Conservation (phyloP, 306 rosid species). For the Prunus davidiana region DNA sequence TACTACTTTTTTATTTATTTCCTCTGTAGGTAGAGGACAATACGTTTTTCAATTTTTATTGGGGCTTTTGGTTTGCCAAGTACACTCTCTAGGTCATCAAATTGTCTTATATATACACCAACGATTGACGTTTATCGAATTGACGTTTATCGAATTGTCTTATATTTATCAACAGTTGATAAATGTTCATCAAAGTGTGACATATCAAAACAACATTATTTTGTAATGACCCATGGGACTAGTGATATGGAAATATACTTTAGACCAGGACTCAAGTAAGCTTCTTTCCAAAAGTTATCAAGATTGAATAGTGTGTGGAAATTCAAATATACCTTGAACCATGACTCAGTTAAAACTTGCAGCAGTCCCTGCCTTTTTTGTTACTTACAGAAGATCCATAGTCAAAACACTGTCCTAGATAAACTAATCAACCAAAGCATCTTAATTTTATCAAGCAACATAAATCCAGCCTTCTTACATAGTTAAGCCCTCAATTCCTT, state of each 20-base stretch:
- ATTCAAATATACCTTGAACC: neutral
- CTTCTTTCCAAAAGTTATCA: no score
- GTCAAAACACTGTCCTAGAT: conserved; percentile 2
- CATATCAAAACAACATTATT: no score
- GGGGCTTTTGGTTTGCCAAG: no score
- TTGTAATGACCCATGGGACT: no score
- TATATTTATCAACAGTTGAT: neutral
- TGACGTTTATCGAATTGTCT: no score
- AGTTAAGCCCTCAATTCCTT: conserved; percentile 3
- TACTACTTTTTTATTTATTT: no score
- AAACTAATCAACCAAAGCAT: neutral
- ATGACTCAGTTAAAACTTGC: neutral
- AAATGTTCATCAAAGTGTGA: neutral
- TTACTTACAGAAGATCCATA: neutral
- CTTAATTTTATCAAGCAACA: conserved; percentile 12
- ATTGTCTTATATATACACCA: neutral
- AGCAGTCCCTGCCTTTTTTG: neutral
- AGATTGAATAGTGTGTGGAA: no score
- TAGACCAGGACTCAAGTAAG: neutral
- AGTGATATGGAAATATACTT: neutral
- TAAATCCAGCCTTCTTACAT: conserved; percentile 15
- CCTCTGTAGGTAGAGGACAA: neutral
- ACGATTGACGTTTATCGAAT: no score
- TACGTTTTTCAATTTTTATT: neutral
- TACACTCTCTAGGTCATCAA: neutral